Evolutionary conservation across 768 basidiomycete species (phyloP).

Genomic region (Lactarius pseudohatsudake): DNA sequence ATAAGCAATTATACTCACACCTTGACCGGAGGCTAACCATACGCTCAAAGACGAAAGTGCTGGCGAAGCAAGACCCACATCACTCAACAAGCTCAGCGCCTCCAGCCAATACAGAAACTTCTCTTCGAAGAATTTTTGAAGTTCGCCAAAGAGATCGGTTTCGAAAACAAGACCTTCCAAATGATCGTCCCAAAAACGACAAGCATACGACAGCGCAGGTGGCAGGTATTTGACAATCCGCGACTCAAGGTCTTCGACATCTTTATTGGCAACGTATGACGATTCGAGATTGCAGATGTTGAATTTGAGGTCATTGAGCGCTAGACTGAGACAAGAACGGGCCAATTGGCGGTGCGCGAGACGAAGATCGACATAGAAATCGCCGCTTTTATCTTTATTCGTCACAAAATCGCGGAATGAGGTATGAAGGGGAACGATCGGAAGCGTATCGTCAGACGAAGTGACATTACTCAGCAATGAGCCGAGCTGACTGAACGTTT

Average conservation of each 20-base stretch:
- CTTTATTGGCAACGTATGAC: not conserved
- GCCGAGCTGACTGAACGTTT: not conserved
- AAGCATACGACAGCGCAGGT: constrained; percentile 2
- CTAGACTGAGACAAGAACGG: not conserved
- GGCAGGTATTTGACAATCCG: not conserved
- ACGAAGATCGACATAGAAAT: not conserved
- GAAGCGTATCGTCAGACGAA: not conserved
- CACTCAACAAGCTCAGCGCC: too few species aligned
- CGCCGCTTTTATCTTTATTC: not conserved
- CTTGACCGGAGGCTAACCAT: too few species aligned
- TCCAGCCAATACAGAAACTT: too few species aligned
- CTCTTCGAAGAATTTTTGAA: too few species aligned
- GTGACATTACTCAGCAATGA: constrained; percentile 9
- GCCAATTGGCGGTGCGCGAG: not conserved
- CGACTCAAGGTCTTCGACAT: not conserved
- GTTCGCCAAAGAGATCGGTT: not conserved
- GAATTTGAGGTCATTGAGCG: not conserved
- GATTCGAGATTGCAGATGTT: constrained; percentile 11
- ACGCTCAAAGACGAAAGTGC: too few species aligned
- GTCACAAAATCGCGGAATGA: constrained; percentile 6
- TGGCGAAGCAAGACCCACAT: too few species aligned
- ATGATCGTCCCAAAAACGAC: constrained; percentile 7
- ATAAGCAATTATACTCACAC: too few species aligned
- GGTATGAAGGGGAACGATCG: not conserved
- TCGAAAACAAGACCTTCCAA: not conserved